Percentiles rank a stretch among this genome's conserved stretches.
Evolutionary conservation across 345 rosid genomes (phyloP).

Genomic region (Camelina laxa): DNA sequence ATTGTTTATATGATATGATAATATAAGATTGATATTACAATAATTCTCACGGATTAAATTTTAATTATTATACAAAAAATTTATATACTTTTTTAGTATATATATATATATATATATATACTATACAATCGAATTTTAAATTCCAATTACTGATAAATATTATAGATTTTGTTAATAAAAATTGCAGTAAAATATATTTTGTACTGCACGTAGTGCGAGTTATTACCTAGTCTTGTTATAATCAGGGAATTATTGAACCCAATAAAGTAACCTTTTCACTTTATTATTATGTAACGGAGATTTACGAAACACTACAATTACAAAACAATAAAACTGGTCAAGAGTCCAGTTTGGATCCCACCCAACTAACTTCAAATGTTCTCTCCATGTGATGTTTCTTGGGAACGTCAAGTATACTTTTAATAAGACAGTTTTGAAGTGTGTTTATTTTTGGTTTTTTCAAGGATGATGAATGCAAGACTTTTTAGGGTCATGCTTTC

Average conservation of each 20-base stretch:
- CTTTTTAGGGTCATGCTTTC: conserved; percentile 66
- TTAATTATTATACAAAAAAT: no score
- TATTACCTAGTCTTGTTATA: no score
- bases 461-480: conserved; percentile 22
- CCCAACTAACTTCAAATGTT: conserved; percentile 12
- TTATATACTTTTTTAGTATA: no score
- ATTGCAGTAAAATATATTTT: no score
- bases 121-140: no score
- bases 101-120: no score
- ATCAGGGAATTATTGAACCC: background rate
- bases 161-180: no score
- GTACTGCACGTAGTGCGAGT: no score
- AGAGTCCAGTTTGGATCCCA: conserved; percentile 8
- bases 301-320: conserved; percentile 7
- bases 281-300: background rate
- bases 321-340: conserved; percentile 16
- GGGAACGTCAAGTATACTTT: conserved; percentile 8
- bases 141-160: no score
- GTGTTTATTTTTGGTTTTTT: background rate
- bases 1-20: no score
- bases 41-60: no score
- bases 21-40: no score
- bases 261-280: background rate
- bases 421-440: conserved; percentile 1
- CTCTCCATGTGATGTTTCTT: conserved; percentile 18